phyloP scores from a whole-genome alignment of 768 basidiomycete genomes.

The Boletus subparvulus region DNA sequence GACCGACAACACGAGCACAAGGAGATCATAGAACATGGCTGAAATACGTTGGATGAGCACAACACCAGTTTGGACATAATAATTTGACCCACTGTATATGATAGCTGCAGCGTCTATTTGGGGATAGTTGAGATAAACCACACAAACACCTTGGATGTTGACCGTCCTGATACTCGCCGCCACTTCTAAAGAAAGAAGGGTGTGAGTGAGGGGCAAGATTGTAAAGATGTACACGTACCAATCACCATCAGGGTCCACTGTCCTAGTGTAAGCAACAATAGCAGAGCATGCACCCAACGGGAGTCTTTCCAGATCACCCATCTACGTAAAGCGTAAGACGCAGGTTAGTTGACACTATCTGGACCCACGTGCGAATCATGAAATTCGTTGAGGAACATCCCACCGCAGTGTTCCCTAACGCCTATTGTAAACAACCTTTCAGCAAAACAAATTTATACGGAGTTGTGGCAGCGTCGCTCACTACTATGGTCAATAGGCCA shows the following conservation, averaged over 20 bases:
- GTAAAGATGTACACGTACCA: too few species aligned
- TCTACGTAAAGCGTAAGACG: constrained; percentile 4
- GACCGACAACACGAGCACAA: constrained; percentile 1
- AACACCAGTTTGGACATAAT: not conserved
- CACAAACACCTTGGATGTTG: not conserved
- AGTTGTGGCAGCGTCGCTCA: not conserved
- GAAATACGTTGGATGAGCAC: not conserved
- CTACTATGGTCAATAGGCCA: not conserved
- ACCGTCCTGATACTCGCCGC: too few species aligned
- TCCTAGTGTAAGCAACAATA: too few species aligned
- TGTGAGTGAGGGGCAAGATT: too few species aligned
- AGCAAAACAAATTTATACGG: not conserved
- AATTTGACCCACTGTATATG: constrained; percentile 15
- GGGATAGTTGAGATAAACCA: not conserved
- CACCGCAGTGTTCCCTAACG: constrained; percentile 1
- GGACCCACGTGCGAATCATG: constrained; percentile 25
- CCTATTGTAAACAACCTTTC: constrained; percentile 1
- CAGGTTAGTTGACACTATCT: not conserved
- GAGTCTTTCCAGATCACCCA: constrained; percentile 28
- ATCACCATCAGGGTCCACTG: too few species aligned
- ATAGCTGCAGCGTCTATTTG: not conserved
- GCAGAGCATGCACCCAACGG: constrained; percentile 1
- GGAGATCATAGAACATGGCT: constrained; percentile 21
- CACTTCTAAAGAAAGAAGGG: too few species aligned
- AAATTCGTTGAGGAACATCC: constrained; percentile 24